Percentiles rank a stretch among this genome's conserved stretches.
Evolutionary conservation across 2,329 filamentous ascomycete genomes (phyloP).

Genomic region (Eutypa lata): DNA sequence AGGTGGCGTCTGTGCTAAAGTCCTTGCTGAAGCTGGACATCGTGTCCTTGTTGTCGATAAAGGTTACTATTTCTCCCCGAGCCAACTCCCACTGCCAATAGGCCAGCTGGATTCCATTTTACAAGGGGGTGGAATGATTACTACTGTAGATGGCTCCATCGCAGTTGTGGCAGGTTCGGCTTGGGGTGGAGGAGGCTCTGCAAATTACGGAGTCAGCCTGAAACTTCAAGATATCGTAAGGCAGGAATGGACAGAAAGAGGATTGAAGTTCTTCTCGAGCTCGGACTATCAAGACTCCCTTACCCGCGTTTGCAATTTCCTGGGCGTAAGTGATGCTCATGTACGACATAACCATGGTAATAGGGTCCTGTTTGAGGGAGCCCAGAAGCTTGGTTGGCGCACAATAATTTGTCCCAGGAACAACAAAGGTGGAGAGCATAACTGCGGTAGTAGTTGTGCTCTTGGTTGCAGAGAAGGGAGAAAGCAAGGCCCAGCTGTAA

Average conservation of each 20-base stretch:
- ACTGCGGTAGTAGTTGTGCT: conserved; percentile 50
- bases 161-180: conserved; percentile 56
- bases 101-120: conserved; percentile 54
- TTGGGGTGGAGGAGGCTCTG: conserved; percentile 70
- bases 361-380: conserved; percentile 59
- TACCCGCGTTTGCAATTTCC: conserved; percentile 42
- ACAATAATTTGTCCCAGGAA: conserved; percentile 66
- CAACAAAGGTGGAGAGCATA: conserved; percentile 58
- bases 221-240: conserved; percentile 62
- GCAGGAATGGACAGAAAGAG: conserved; percentile 61
- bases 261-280: conserved; percentile 63
- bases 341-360: conserved; percentile 63
- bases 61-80: conserved; percentile 60
- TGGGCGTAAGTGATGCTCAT: conserved; percentile 33
- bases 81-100: conserved; percentile 63
- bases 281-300: conserved; percentile 59
- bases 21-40: conserved; percentile 49
- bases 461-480: conserved; percentile 47
- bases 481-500: conserved; percentile 68
- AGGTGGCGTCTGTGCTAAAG: conserved; percentile 66
- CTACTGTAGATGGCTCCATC: conserved; percentile 46
- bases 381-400: conserved; percentile 61
- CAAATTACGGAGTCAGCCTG: conserved; percentile 61
- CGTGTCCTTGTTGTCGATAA: conserved; percentile 69
- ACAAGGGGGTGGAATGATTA: conserved; percentile 48